Base-by-base conservation (phyloP, 2,329 filamentous ascomycete species). In the Fusarium sacchari region DNA sequence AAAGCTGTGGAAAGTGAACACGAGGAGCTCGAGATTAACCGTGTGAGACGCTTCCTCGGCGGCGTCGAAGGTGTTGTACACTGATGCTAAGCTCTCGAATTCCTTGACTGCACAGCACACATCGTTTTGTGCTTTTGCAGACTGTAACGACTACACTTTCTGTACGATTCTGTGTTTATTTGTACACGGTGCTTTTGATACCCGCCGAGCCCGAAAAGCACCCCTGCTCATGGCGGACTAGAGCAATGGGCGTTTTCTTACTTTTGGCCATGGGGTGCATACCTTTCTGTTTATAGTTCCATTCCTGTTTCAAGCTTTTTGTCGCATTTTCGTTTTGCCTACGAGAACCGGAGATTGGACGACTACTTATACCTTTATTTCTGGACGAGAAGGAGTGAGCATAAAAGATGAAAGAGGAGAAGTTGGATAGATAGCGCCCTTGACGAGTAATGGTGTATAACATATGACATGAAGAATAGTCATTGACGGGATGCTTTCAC, bases 1-100 rank as follows among this genome's bases (percentile, higher is more conserved):
- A 91, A 94, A 71, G 96, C 96, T 5, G 93, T 98, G 6, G 96
- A 97, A 82, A 97, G 95, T 78, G 95, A 98, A 80, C 89, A 88
- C 61, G 89, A 90, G 13, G 92, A 94, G 76, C 85, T 94, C 2
- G 94, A 97, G 79, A 90, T 96, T 14, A 90, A 89, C 1, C 85
- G 94, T 14, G 93, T 97, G 18, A 87, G 93, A 75, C 90, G 95
- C 59, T 97, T 97, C 79, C 84, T 97, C 64, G 89, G 92, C 36
- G 92, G 93, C 63, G 93, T 97, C 6, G 94, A 95, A 78, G 91
- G 89, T 5, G 88, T 88, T 47, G 84, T 84, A 69, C 82, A 83
- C 73, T 86, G 80, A 79, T 78, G 52, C 70, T 69, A 66, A 28
- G 28, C 20, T 36, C 34, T 43, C 34, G 36, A 14, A 47, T 36